A percentile compares a stretch with the other conserved stretches of the same genome.
phyloP scores from a whole-genome alignment of 768 basidiomycete species.

The Termitomyces sp. region DNA sequence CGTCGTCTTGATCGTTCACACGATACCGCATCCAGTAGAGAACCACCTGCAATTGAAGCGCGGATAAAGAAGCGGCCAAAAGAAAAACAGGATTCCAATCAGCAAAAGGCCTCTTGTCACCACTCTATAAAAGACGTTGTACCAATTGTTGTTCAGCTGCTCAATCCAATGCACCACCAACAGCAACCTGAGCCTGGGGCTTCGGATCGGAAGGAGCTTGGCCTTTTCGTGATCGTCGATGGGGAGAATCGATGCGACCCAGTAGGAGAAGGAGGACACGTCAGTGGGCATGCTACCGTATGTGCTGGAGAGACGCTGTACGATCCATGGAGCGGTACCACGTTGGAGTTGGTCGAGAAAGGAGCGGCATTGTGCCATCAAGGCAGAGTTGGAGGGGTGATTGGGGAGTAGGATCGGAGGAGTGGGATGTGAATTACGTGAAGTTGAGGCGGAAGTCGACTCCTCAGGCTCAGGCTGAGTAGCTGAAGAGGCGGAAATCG shows the following conservation, averaged over 20 bases:
- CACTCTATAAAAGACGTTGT: slow-evolving; percentile 21
- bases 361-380: slow-evolving; percentile 38
- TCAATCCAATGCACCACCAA: slow-evolving; percentile 96
- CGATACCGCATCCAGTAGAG: slow-evolving; percentile 59
- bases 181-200: slow-evolving; percentile 69
- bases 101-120: slow-evolving; percentile 20
- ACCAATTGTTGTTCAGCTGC: slow-evolving; percentile 49
- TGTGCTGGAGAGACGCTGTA: slow-evolving; percentile 75
- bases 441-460: background rate
- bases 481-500: too few relatives aligned
- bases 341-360: slow-evolving; percentile 42
- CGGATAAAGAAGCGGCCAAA: slow-evolving; percentile 11
- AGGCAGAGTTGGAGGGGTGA: slow-evolving; percentile 41
- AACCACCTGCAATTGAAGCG: slow-evolving; percentile 61
- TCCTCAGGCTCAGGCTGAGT: too few relatives aligned
- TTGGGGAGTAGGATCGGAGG: slow-evolving; percentile 12
- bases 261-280: slow-evolving; percentile 72
- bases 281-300: slow-evolving; percentile 76
- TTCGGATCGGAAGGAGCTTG: slow-evolving; percentile 78
- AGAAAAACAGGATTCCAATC: slow-evolving; percentile 23
- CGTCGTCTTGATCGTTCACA: slow-evolving; percentile 16
- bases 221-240: slow-evolving; percentile 90
- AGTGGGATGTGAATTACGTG: background rate
- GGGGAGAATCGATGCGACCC: slow-evolving; percentile 87
- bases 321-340: slow-evolving; percentile 89